Conservation (phyloP, 176 grass and related monocot species). For the Lolium rigidum region DNA sequence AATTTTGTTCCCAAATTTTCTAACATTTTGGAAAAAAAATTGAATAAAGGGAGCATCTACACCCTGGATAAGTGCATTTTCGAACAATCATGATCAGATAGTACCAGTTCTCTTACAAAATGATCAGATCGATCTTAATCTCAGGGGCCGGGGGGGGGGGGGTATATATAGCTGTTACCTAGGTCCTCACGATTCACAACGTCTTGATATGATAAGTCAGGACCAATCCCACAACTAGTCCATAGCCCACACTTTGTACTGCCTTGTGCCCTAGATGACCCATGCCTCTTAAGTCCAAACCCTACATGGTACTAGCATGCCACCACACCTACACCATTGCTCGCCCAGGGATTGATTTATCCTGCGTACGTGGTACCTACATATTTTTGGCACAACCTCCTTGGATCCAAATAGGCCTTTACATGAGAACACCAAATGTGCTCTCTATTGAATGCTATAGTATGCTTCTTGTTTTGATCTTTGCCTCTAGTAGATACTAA, state of each 20-base stretch:
- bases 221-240: background rate
- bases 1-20: no score
- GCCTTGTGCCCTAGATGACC: constrained; percentile 7
- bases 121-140: background rate
- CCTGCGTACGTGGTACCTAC: background rate
- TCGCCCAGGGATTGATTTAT: constrained; percentile 10
- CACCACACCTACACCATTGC: constrained; percentile 31
- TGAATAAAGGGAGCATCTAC: no score
- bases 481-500: no score
- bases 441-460: no score
- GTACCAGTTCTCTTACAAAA: background rate
- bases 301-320: constrained; percentile 31
- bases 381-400: background rate
- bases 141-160: no score
- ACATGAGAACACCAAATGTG: no score
- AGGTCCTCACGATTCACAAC: no score
- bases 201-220: background rate
- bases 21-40: no score
- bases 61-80: no score
- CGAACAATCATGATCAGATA: background rate
- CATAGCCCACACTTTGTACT: constrained; percentile 25
- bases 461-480: no score
- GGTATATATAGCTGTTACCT: no score
- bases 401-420: background rate
- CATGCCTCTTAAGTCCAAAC: constrained; percentile 22